Evolutionary conservation across 1,284 basidiomycete genomes (phyloP).

Genomic region (Cryptococcus deneoformans): DNA sequence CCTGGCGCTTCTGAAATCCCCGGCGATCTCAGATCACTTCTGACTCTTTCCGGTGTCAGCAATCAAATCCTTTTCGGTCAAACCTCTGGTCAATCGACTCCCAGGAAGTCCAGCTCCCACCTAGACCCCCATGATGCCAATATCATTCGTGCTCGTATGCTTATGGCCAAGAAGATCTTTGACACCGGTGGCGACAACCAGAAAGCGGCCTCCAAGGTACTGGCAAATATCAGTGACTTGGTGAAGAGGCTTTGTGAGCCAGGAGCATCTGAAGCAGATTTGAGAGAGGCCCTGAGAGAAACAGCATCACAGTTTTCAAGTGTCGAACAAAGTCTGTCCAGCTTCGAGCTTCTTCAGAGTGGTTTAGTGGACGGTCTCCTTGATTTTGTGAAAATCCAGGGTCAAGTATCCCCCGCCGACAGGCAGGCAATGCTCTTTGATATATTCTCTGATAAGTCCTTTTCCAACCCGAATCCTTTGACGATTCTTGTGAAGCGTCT

Average conservation of each 20-base stretch:
- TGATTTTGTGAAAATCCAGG: slow-evolving; percentile 70
- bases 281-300: slow-evolving; percentile 64
- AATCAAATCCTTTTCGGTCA: slow-evolving; percentile 35
- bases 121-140: slow-evolving; percentile 80
- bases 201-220: slow-evolving; percentile 61
- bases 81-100: slow-evolving; percentile 45
- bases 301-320: slow-evolving; percentile 77
- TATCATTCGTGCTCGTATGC: slow-evolving; percentile 79
- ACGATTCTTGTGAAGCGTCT: slow-evolving; percentile 85
- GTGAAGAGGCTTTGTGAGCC: slow-evolving; percentile 61
- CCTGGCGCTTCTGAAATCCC: slow-evolving; percentile 9
- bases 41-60: slow-evolving; percentile 23
- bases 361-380: slow-evolving; percentile 87
- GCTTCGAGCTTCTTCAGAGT: slow-evolving; percentile 92
- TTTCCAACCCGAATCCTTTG: slow-evolving; percentile 60
- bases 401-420: slow-evolving; percentile 47
- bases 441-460: slow-evolving; percentile 62
- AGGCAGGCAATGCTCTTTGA: slow-evolving; percentile 73
- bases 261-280: slow-evolving; percentile 57
- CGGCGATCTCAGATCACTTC: slow-evolving; percentile 24
- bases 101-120: slow-evolving; percentile 11
- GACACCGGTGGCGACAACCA: slow-evolving; percentile 57
- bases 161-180: slow-evolving; percentile 66
- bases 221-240: slow-evolving; percentile 56
- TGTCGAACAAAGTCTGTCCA: slow-evolving; percentile 71